Base-by-base conservation (phyloP, 2,329 filamentous ascomycete genomes). In the Venturia oleaginea region DNA sequence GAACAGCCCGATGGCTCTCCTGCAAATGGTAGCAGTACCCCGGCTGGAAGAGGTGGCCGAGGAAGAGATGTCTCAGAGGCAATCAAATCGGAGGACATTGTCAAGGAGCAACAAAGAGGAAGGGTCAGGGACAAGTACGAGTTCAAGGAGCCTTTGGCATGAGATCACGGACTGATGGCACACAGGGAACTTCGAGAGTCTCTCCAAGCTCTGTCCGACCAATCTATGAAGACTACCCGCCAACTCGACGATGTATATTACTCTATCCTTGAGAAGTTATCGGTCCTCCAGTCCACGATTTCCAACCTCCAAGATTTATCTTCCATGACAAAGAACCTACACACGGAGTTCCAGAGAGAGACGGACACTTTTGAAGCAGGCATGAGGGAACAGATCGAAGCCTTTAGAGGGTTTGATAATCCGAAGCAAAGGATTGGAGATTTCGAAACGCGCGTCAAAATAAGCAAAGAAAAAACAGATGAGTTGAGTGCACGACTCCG, bases 181-280 rank as follows among this genome's bases (percentile, higher is more conserved):
- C 22, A 48, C 40, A 77, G 75, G 59, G 74, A 79, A 62, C 72
- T 81, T 10, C 73, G 74, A 7, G 65, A 69, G 24, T 74, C 76
- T 27, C 70, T 81, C 11, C 74, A 77, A 62, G 68, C 68, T 60
- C 78, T 92, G 13, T 81, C 81, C 68, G 76, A 81, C 38, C 81
- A 86, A 72, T 88, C 88, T 27, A 80, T 84, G 64, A 76, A 80
- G 27, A 84, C 86, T 30, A 89, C 86, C 19, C 80, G 82, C 66
- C 83, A 83, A 40, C 83, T 93, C 51, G 89, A 92, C 72, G 84
- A 88, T 65, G 87, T 87, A 3, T 92, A 92, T 76, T 89, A 89
- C 68, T 83, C 84, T 0, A 83, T 92, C 11, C 79, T 91, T 37
- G 86, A 90, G 71, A 90, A 88, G 71, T 80, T 89, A 60, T 82